phyloP scores from a whole-genome alignment of 345 rosid species.

The Acer negundo region DNA sequence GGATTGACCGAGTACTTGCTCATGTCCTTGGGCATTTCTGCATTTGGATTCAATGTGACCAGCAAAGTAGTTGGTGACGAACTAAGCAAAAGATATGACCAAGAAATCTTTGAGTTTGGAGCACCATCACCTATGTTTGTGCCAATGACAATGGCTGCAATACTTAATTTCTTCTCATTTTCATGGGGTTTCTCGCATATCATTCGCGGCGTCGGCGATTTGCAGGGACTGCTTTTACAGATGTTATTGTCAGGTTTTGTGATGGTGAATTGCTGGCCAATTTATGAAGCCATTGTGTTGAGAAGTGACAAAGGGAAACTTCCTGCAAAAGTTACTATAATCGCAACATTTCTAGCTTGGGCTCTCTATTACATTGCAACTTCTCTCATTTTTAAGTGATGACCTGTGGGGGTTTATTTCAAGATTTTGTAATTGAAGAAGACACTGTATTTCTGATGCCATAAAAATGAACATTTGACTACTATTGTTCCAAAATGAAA shows the following conservation, averaged over 20 bases:
- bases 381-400: slow-evolving; percentile 34
- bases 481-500: not conserved
- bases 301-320: slow-evolving; percentile 63
- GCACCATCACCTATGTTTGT: slow-evolving; percentile 55
- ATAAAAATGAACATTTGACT: not conserved
- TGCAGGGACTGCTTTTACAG: slow-evolving; percentile 38
- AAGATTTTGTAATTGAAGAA: no score
- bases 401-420: not conserved
- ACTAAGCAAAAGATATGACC: slow-evolving; percentile 55
- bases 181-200: slow-evolving; percentile 27
- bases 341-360: slow-evolving; percentile 32
- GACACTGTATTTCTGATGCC: not conserved
- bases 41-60: slow-evolving; percentile 54
- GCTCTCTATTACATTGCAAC: slow-evolving; percentile 25
- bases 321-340: slow-evolving; percentile 32
- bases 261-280: slow-evolving; percentile 51
- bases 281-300: slow-evolving; percentile 59
- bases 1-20: slow-evolving; percentile 48
- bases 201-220: not conserved
- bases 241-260: slow-evolving; percentile 44
- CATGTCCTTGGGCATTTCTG: slow-evolving; percentile 45
- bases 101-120: slow-evolving; percentile 65
- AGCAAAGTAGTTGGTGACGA: slow-evolving; percentile 56
- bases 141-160: slow-evolving; percentile 41
- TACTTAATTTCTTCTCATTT: slow-evolving; percentile 51